Evolutionary conservation across 805 yeast genomes (phyloP), one percentile per base, ranked within the genome.

Genomic region (Spathaspora sp.): DNA sequence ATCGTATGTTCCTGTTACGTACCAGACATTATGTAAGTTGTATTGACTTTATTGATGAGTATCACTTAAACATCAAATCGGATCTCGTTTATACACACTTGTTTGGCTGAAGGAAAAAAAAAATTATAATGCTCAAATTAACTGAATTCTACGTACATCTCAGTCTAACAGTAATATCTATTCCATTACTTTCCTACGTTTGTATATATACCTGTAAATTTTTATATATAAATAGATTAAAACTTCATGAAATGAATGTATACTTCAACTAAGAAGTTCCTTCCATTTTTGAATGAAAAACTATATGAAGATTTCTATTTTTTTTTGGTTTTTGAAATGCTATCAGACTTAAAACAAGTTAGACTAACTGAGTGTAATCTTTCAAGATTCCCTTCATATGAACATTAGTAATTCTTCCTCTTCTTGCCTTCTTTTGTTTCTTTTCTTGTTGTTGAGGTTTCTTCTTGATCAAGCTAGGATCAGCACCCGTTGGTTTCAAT

Each of bases 401-500:
- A 2, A 96, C 86, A 68, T 94, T 94, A 10, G 99, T 94, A 62
- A 94, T 82, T 76, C 91, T 94, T 45, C 97, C 96, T 64, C 91
- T 81, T 70, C 98, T 83, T 48, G 96, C 89, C 69, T 89, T 92
- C 80, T 90, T 90, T 66, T 87, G 91, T 71, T 91, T 93, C 67
- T 87, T 82, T 57, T 82, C 85, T 42, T 76, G 78, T 50, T 70
- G 74, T 50, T 67, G 73, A 45, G 80, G 81, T 51, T 80, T 81
- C 64, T 84, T 86, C 69, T 86, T 89, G 53, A 91, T 72, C n/a
- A 88, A 81, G 42, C 91, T 89, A n/a, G 99, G 98, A 65, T 94
- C 99, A n/a, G 91, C 94, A 63, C 94, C 87, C 0, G 98, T 93
- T 9, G 99, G 99, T 67, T 91, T 94, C 67, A 94, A 79, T n/a